These are phyloP conservation scores for Thelonectria olida DNA, from an alignment of 2,329 filamentous ascomycete species.

Conservation along the genomic window DNA sequence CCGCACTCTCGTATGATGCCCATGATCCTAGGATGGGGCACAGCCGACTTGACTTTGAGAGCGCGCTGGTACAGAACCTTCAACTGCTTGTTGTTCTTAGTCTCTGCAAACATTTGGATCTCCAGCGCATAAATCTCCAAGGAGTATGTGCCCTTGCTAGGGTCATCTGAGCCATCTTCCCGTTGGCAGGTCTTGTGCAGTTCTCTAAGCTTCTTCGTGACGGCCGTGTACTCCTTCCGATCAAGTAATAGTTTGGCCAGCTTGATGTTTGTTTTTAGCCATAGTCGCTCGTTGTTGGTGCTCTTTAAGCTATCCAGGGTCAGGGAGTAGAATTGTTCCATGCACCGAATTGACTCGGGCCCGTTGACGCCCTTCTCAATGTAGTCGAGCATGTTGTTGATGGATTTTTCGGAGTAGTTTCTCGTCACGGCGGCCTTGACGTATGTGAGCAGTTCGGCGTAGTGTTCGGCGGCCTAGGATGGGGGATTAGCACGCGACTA, in stretches of 20 bases:
- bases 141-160: constrained; percentile 95
- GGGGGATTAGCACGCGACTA: constrained; percentile 32
- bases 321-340: constrained; percentile 94
- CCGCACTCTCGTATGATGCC: constrained; percentile 98
- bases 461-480: constrained; percentile 93
- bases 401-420: constrained; percentile 98
- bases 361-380: constrained; percentile 89
- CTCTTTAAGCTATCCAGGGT: constrained; percentile 95
- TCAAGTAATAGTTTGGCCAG: constrained; percentile 91
- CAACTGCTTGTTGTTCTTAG: constrained; percentile 95
- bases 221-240: constrained; percentile 83
- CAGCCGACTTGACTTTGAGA: constrained; percentile 91
- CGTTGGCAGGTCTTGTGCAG: constrained; percentile 89
- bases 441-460: constrained; percentile 93
- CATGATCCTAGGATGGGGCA: constrained; percentile 98
- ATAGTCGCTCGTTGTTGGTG: constrained; percentile 96
- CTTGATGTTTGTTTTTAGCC: constrained; percentile 99
- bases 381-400: constrained; percentile 99
- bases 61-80: constrained; percentile 93
- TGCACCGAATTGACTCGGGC: constrained; percentile 75
- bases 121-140: constrained; percentile 96
- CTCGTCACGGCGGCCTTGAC: constrained; percentile 96
- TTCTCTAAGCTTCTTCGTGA: constrained; percentile 86
- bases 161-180: constrained; percentile 87
- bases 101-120: constrained; percentile 98